Percentiles rank a stretch among this genome's conserved stretches.
These are phyloP conservation scores for Sporobolomyces roseus DNA, from an alignment of 768 basidiomycete species.

Conservation along the genomic window DNA sequence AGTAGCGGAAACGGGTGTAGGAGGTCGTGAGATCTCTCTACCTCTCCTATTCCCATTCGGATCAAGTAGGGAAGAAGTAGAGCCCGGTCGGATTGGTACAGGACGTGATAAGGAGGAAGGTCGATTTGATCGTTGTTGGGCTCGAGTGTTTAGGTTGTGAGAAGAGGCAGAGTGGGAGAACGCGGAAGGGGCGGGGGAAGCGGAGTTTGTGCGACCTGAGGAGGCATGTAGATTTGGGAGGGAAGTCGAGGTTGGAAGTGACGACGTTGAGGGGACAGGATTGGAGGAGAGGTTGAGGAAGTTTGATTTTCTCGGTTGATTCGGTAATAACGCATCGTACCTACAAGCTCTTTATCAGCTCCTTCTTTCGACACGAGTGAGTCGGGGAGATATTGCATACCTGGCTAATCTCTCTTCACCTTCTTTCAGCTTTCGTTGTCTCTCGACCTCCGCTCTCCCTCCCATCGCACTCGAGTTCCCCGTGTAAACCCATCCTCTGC, in stretches of 20 bases:
- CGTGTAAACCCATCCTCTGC: constrained; percentile 23
- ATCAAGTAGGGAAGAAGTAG: too few species aligned
- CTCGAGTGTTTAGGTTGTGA: neutral
- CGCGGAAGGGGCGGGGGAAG: neutral
- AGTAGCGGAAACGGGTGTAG: constrained; percentile 25
- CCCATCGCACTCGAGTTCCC: constrained; percentile 13
- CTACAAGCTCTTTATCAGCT: too few species aligned
- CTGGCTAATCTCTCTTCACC: constrained; percentile 28
- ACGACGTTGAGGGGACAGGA: too few species aligned
- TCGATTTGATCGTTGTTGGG: too few species aligned
- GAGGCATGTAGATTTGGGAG: too few species aligned
- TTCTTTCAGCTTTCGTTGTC: constrained; percentile 17
- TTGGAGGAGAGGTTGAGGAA: constrained; percentile 25
- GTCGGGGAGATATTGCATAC: too few species aligned
- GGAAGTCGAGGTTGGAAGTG: too few species aligned
- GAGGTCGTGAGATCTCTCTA: neutral
- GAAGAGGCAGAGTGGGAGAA: neutral
- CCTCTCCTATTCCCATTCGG: too few species aligned
- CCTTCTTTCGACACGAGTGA: too few species aligned
- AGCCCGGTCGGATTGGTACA: too few species aligned
- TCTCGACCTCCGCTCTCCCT: neutral
- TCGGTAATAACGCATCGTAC: constrained; percentile 38
- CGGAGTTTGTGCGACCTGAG: neutral
- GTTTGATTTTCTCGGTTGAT: constrained; percentile 41
- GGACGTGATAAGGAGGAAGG: too few species aligned